Base-by-base conservation (phyloP, 495 filamentous ascomycete genomes). In the Annulohypoxylon nitens region DNA sequence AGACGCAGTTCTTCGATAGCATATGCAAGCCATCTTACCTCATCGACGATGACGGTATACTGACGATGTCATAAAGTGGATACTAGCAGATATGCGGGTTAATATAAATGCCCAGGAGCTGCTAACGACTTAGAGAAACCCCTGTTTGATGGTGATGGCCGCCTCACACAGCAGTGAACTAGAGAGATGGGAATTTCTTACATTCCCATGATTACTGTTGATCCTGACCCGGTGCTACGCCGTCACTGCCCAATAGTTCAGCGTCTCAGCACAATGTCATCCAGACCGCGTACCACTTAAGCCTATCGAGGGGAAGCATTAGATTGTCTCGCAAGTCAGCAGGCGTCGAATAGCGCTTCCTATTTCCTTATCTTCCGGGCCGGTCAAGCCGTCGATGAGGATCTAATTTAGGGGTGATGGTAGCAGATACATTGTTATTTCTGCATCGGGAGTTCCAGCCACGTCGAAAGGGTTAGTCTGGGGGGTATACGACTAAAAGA, bases 1-100 rank as follows among this genome's bases (percentile, higher is more conserved):
- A 51, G 43, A 53, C 0, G 36, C 12, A 34, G 33, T 61, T 54
- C 7, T 26, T 43, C 14, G 18, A 4, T 39, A 61, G 66, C 51
- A 36, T 26, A 75, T 70, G 72, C 72, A 67, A 45, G 43, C 37
- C 41, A 20, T 68, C 53, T 62, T 59, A 67, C 67, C 67, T 70
- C 50, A 68, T 67, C 60, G 45, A 12, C 45, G 51, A 64, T 75
- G 72, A 75, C 72, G 72, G 59, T 62, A 67, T 54, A 59, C 20
- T 67, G 72, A 75, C 63, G 63, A 58, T n/a, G 59, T 12, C 16
- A 12, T 67, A 64, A 70, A 75, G 72, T 75, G 72, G 72, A 70
- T 75, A 67, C 72, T 50, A 53, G 8, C n/a, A 34, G 64, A 64
- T 51, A 51, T 57, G 54, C 63, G 36, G 63, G 67, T 39, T 75